These are phyloP conservation scores for Colletotrichum navitas DNA, from an alignment of 2,329 filamentous ascomycete genomes.

Conservation along the genomic window DNA sequence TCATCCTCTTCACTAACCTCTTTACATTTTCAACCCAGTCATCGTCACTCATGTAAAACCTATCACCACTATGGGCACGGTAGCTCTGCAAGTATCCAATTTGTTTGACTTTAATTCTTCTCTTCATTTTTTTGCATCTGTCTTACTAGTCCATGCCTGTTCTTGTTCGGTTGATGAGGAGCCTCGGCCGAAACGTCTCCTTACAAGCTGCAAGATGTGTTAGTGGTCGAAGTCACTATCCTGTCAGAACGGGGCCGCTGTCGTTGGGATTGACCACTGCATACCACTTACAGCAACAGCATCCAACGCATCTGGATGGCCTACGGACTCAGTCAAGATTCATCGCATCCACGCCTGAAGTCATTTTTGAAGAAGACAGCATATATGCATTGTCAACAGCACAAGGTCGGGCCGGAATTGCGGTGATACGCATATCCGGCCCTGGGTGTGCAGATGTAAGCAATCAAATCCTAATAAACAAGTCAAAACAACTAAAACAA, in stretches of 20 bases:
- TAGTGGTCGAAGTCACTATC: conserved; percentile 18
- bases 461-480: neutral
- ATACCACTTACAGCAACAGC: neutral
- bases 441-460: conserved; percentile 76
- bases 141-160: conserved; percentile 17
- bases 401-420: conserved; percentile 87
- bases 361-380: conserved; percentile 63
- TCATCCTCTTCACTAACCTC: neutral
- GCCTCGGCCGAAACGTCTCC: conserved; percentile 24
- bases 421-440: conserved; percentile 89
- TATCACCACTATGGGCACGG: neutral
- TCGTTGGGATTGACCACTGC: conserved; percentile 2
- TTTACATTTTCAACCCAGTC: neutral
- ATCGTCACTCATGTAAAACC: neutral
- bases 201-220: conserved; percentile 27
- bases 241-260: conserved; percentile 3
- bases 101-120: neutral
- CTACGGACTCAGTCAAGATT: neutral
- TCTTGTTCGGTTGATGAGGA: conserved; percentile 22
- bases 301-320: neutral
- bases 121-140: neutral
- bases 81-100: neutral
- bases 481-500: neutral
- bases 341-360: neutral
- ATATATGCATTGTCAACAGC: conserved; percentile 95